These are phyloP conservation scores for Leccinum incarnatum DNA, from an alignment of 768 basidiomycete species.

Conservation along the genomic window DNA sequence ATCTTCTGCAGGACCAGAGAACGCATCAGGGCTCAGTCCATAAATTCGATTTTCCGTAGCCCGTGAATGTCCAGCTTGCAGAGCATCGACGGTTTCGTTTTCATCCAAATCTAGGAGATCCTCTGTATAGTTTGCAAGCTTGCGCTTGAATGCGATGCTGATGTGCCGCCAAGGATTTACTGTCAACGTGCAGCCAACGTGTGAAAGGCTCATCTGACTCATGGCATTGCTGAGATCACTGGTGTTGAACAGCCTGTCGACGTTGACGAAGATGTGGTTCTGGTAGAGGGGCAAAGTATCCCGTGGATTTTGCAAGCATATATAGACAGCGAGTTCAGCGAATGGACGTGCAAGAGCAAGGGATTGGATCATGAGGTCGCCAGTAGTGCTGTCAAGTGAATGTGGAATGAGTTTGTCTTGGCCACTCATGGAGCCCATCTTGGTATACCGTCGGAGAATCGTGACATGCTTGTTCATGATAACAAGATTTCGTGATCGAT, in stretches of 20 bases:
- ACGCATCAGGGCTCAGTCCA: background rate
- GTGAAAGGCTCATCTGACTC: rapidly evolving
- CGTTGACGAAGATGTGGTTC: background rate
- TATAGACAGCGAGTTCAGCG: background rate
- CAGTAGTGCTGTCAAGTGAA: background rate
- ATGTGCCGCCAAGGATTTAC: background rate
- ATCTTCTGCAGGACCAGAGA: background rate
- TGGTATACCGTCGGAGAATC: background rate
- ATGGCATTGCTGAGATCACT: background rate
- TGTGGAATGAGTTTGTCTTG: background rate
- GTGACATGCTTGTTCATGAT: background rate
- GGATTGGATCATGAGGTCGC: background rate
- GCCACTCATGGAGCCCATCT: background rate
- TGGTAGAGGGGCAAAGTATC: background rate
- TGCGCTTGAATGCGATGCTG: background rate
- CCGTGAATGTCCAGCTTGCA: background rate
- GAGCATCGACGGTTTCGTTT: background rate
- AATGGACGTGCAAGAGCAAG: background rate
- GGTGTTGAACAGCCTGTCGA: rapidly evolving
- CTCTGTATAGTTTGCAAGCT: too few species aligned
- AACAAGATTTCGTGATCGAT: background rate
- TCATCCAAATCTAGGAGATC: background rate
- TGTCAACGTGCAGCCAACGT: background rate
- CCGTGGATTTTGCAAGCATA: background rate
- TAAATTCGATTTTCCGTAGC: background rate